Percentiles rank a stretch among this genome's conserved stretches.
These are phyloP conservation scores for Aspergillus affinis DNA, from an alignment of 495 filamentous ascomycete species.

Conservation along the genomic window DNA sequence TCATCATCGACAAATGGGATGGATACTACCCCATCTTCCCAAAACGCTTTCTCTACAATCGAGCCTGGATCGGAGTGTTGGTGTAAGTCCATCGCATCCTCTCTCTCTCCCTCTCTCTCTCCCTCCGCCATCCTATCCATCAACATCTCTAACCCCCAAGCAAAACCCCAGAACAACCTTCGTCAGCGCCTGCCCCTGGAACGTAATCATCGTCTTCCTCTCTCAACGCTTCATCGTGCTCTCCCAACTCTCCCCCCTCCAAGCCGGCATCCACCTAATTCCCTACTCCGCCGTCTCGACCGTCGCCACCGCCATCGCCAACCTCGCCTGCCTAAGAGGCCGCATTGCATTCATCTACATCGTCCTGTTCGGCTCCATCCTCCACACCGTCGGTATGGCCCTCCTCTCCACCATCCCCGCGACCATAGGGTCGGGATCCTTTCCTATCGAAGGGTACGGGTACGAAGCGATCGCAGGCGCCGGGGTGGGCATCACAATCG, in stretches of 20 bases:
- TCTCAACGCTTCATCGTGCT: constrained; percentile 62
- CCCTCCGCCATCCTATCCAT: background rate
- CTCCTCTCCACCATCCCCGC: constrained; percentile 45
- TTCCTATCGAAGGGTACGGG: constrained; percentile 42
- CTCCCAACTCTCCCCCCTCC: constrained; percentile 39
- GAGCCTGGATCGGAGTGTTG: constrained; percentile 31
- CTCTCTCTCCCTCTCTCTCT: constrained; percentile 13
- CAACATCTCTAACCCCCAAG: background rate
- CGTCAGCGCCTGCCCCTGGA: constrained; percentile 54
- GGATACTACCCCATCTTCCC: constrained; percentile 39
- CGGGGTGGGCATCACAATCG: constrained; percentile 33
- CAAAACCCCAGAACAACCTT: constrained; percentile 8
- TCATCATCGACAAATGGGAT: constrained; percentile 27
- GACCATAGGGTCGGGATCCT: constrained; percentile 26
- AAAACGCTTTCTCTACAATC: constrained; percentile 33
- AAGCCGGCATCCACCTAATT: constrained; percentile 58
- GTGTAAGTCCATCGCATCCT: constrained; percentile 23
- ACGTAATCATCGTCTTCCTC: constrained; percentile 51
- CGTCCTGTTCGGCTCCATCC: constrained; percentile 39
- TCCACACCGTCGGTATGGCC: constrained; percentile 53
- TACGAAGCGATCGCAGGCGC: constrained; percentile 56
- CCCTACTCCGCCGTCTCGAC: constrained; percentile 48
- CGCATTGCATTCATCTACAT: constrained; percentile 49
- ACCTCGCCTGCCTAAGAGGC: constrained; percentile 29
- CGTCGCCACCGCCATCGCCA: constrained; percentile 51